Conservation (phyloP, 768 basidiomycete species). For the Rhizopogon rudus region DNA sequence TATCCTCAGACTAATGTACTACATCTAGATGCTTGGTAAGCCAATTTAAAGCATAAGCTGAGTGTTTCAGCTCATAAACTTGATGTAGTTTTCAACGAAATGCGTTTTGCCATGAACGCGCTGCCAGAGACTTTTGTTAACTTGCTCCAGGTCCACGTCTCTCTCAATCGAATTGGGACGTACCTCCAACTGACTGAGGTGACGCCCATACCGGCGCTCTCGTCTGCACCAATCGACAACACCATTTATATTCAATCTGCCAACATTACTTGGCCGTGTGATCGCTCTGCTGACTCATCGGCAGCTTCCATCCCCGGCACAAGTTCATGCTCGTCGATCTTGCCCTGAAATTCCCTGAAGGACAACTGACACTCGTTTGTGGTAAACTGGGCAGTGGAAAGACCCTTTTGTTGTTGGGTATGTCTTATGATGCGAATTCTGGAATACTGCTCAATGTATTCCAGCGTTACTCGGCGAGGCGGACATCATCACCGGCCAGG, state of each 20-base stretch:
- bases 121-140: conserved; percentile 91
- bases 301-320: conserved; percentile 60
- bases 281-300: conserved; percentile 54
- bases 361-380: conserved; percentile 78
- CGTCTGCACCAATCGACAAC: conserved; percentile 39
- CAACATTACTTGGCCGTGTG: conserved; percentile 88
- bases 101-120: conserved; percentile 84
- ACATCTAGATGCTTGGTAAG: conserved; percentile 37
- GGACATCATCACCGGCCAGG: conserved; percentile 76
- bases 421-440: background rate
- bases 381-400: conserved; percentile 91
- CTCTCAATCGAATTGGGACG: conserved; percentile 86
- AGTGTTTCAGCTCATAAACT: background rate
- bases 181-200: conserved; percentile 80
- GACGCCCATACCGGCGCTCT: conserved; percentile 50
- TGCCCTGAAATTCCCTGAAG: conserved; percentile 69
- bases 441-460: conserved; percentile 7
- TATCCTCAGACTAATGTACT: background rate
- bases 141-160: conserved; percentile 82
- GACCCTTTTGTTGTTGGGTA: conserved; percentile 73
- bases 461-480: conserved; percentile 83
- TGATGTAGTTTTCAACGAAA: conserved; percentile 70
- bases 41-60: background rate
- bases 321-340: conserved; percentile 83
- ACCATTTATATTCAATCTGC: conserved; percentile 76